These are phyloP conservation scores for Trichosphaerium sp. DNA, from an alignment of 78 protist genomes.

Conservation along the genomic window DNA sequence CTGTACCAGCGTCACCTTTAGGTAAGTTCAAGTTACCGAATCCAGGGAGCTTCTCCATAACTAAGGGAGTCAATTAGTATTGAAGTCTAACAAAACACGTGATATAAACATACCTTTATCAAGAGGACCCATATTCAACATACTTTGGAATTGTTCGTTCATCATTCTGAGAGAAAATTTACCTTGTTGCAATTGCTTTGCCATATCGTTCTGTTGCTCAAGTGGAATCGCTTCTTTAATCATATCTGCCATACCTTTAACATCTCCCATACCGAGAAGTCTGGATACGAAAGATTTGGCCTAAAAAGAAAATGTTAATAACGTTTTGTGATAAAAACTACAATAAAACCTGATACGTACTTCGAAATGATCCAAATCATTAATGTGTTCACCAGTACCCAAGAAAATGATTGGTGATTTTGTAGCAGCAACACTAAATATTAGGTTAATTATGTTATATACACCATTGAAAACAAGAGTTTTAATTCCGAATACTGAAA, in stretches of 20 bases:
- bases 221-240: constrained; percentile 55
- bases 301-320: constrained; percentile 67
- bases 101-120: constrained; percentile 18
- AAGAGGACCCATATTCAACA: constrained; percentile 81
- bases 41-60: constrained; percentile 33
- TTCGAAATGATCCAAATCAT: too few relatives aligned
- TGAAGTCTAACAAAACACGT: not conserved
- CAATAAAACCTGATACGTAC: too few relatives aligned
- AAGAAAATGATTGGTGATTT: constrained; percentile 86
- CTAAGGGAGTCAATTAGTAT: constrained; percentile 34
- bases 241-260: constrained; percentile 38
- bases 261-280: constrained; percentile 89
- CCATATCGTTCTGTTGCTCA: constrained; percentile 4
- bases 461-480: too few relatives aligned
- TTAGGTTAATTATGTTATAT: too few relatives aligned
- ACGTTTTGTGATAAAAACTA: too few relatives aligned
- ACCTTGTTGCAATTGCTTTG: constrained; percentile 36
- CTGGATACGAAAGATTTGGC: constrained; percentile 67
- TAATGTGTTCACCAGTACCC: constrained; percentile 86
- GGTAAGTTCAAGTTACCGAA: constrained; percentile 24
- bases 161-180: constrained; percentile 87
- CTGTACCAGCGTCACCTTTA: constrained; percentile 40
- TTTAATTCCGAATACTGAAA: not conserved
- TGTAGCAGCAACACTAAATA: constrained; percentile 79
- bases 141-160: constrained; percentile 83